Percentiles rank a stretch among this genome's conserved stretches.
phyloP scores from a whole-genome alignment of 768 basidiomycete genomes.

The Infundibulicybe gibba region DNA sequence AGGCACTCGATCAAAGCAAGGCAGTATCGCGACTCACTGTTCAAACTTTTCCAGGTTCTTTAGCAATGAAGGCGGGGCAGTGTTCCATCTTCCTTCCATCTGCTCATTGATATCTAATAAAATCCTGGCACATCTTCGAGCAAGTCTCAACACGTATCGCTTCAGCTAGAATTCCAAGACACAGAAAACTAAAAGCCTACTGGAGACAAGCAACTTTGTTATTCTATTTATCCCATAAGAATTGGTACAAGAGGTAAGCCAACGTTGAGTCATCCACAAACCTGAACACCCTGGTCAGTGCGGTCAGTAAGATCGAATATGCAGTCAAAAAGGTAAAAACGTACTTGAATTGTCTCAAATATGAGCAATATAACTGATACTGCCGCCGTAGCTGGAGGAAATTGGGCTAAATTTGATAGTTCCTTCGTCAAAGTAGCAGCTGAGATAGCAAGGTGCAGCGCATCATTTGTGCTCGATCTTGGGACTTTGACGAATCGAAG shows the following conservation, averaged over 20 bases:
- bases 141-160: conserved; percentile 13
- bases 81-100: conserved; percentile 41
- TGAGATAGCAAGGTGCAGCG: conserved; percentile 12
- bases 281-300: conserved; percentile 13
- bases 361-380: conserved; percentile 37
- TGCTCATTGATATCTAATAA: conserved; percentile 39
- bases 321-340: neutral
- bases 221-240: conserved; percentile 11
- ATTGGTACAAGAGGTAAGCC: too few species aligned
- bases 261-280: neutral
- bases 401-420: conserved; percentile 20
- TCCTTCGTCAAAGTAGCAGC: conserved; percentile 13
- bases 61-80: conserved; percentile 33
- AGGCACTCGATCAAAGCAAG: neutral
- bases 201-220: conserved; percentile 37
- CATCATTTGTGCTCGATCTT: conserved; percentile 10
- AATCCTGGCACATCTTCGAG: conserved; percentile 36
- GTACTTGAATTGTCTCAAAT: conserved; percentile 42
- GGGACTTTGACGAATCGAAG: conserved; percentile 11
- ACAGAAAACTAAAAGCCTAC: conserved; percentile 1
- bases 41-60: conserved; percentile 39
- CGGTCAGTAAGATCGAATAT: neutral
- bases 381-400: conserved; percentile 39
- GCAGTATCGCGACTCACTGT: conserved; percentile 18
- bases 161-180: conserved; percentile 7